Evolutionary conservation across 176 grass and related monocot species (phyloP).

Genomic region (Hordeum marinum): DNA sequence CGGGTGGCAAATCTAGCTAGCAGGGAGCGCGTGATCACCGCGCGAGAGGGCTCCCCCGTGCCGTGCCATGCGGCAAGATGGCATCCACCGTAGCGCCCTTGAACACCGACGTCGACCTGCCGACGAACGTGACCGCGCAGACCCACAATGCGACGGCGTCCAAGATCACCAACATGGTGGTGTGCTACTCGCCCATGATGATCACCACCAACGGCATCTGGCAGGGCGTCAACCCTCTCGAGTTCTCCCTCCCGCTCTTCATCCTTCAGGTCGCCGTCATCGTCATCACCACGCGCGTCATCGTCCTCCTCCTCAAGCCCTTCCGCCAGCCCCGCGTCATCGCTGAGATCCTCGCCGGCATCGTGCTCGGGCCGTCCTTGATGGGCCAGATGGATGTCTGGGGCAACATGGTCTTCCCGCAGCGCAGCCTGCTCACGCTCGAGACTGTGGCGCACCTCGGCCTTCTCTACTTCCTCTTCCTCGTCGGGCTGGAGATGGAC

Average conservation of each 20-base stretch:
- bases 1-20: background rate
- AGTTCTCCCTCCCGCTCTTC: conserved; percentile 80
- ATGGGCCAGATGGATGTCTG: conserved; percentile 43
- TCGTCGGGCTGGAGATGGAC: conserved; percentile 85
- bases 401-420: conserved; percentile 47
- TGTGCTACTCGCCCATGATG: conserved; percentile 78
- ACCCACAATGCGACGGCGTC: conserved; percentile 1
- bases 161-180: conserved; percentile 7
- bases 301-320: conserved; percentile 64
- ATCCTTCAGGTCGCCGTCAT: conserved; percentile 76
- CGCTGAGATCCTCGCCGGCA: conserved; percentile 79
- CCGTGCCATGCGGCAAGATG: conserved; percentile 37
- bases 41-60: too few species aligned
- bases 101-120: conserved; percentile 19
- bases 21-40: background rate
- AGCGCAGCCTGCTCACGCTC: conserved; percentile 60
- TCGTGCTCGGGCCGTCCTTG: conserved; percentile 64
- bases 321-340: conserved; percentile 80
- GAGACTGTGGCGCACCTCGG: conserved; percentile 82
- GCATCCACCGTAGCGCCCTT: conserved; percentile 21
- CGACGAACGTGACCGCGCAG: conserved; percentile 17
- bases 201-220: conserved; percentile 56
- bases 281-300: conserved; percentile 62
- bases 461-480: conserved; percentile 77
- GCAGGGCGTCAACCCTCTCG: conserved; percentile 60